These are phyloP conservation scores for Vitrella brassicaformis DNA, from an alignment of 73 alveolate species.

Conservation along the genomic window DNA sequence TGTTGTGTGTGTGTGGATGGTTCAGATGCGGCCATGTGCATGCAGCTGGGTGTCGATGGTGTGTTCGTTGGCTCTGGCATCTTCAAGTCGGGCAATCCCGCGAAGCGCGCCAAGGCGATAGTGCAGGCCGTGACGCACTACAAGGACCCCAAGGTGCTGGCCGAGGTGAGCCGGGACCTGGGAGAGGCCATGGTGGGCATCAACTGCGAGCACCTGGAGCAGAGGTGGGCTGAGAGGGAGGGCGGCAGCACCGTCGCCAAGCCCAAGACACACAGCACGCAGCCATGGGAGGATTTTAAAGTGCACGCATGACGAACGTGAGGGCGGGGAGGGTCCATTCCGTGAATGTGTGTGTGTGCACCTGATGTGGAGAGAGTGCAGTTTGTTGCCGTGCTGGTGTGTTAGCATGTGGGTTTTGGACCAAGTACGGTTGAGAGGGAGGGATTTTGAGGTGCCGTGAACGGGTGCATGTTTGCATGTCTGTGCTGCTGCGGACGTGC, in stretches of 20 bases:
- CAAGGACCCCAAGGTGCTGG: constrained; percentile 25
- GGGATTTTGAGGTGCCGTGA: background rate
- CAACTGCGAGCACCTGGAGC: background rate
- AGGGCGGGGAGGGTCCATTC: too few species aligned
- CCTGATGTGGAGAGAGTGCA: too few species aligned
- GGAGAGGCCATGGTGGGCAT: constrained; percentile 25
- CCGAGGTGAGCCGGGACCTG: constrained; percentile 23
- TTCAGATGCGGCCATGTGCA: constrained; percentile 30
- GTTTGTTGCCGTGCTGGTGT: too few species aligned
- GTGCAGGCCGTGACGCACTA: constrained; percentile 37
- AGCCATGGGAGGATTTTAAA: too few species aligned
- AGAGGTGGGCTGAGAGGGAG: background rate
- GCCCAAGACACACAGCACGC: too few species aligned
- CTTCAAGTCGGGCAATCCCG: constrained; percentile 35
- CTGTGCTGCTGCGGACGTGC: too few species aligned
- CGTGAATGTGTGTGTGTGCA: too few species aligned
- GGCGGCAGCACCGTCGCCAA: background rate
- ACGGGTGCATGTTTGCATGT: background rate
- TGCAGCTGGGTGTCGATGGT: constrained; percentile 39
- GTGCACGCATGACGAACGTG: too few species aligned
- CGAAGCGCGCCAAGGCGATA: constrained; percentile 30
- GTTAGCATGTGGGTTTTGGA: too few species aligned
- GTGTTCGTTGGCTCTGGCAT: constrained; percentile 34
- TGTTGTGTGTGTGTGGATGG: too few species aligned
- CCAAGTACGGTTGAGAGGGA: too few species aligned